Percentiles rank a stretch among this genome's conserved stretches.
phyloP scores from a whole-genome alignment of 2,329 filamentous ascomycete species.

The Huntiella decipiens region DNA sequence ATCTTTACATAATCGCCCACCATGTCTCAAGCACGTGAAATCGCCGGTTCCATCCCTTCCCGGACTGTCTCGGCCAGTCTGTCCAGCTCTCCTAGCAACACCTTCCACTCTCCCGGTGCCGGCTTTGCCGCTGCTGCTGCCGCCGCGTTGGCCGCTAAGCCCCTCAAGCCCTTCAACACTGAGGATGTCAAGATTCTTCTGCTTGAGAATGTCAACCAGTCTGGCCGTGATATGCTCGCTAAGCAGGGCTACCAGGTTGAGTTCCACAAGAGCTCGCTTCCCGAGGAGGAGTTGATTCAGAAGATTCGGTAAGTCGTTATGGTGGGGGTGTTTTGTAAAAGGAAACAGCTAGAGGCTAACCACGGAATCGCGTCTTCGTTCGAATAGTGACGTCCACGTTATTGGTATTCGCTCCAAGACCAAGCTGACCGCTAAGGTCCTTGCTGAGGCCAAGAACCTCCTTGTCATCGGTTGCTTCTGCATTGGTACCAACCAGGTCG shows the following conservation, averaged over 20 bases:
- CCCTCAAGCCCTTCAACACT: constrained; percentile 85
- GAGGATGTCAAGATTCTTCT: constrained; percentile 92
- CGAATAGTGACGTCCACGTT: constrained; percentile 68
- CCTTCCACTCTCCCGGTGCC: constrained; percentile 54
- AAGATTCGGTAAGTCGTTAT: constrained; percentile 58
- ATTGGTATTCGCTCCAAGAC: constrained; percentile 98
- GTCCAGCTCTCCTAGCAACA: constrained; percentile 55
- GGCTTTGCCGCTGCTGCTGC: constrained; percentile 17
- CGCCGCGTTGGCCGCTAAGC: constrained; percentile 38
- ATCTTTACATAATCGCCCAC: not conserved
- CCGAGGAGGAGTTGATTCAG: constrained; percentile 85
- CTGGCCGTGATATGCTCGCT: constrained; percentile 64
- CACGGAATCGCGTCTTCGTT: constrained; percentile 11
- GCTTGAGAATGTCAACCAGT: constrained; percentile 88
- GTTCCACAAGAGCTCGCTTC: constrained; percentile 67
- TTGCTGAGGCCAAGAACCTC: constrained; percentile 79
- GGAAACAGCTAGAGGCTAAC: not conserved
- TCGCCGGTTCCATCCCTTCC: constrained; percentile 21
- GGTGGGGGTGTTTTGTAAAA: too few species aligned
- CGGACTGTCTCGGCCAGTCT: constrained; percentile 36
- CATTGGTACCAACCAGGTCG: constrained; percentile 92
- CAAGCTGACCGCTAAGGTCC: constrained; percentile 69
- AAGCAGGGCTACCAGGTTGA: constrained; percentile 93
- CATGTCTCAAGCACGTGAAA: constrained; percentile 26
- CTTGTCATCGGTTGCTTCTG: constrained; percentile 97